Evolutionary conservation across 148 eudicot species (phyloP), one percentile per base, ranked within the genome.

Genomic region (Spergularia marina): DNA sequence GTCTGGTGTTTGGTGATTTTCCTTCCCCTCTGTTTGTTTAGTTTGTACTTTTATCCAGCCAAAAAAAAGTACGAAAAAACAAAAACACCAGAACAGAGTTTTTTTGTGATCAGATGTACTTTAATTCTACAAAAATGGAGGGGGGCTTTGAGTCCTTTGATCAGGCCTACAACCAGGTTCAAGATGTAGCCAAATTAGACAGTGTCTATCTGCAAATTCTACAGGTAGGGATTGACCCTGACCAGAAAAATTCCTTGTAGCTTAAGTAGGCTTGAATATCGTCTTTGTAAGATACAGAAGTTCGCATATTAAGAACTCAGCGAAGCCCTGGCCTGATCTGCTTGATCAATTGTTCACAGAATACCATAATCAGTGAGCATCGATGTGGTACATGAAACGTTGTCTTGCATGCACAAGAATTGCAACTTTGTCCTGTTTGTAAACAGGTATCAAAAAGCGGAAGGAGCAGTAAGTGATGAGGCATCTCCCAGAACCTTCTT

Each of bases 401-500:
- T 2, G 8, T 30, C 12, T 10, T 12, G 20, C 73, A 13, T 30
- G 13, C 2, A 12, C 47, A 40, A 21, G 2, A 21, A 57, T 7
- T 12, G 10, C 2, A 40, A 13, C 49, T 47, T 58, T 40, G 13
- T 25, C 15, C n/a, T 16, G 12, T 52, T 47, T 49, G 67, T 59
- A 65, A 47, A 65, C 7, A 44, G 49, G 30, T 23, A 18, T 47
- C 3, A 76, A 67, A 73, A 52, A 57, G 20, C 18, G 58, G 63
- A 55, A 58, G 82, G 54, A 34, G 70, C 62, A 57, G 67, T 12
- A 51, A 83, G 80, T 55, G 80, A 71, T 39, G 77, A 79, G 5
- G 83, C 84, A 74, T 84, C 89, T 64, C 89, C 88, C 0, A 91
- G 83, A 5, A 75, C 61, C 84, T 94, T 94, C 84, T 81, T 79